phyloP scores from a whole-genome alignment of 148 eudicot genomes.

The Cornus controversa region DNA sequence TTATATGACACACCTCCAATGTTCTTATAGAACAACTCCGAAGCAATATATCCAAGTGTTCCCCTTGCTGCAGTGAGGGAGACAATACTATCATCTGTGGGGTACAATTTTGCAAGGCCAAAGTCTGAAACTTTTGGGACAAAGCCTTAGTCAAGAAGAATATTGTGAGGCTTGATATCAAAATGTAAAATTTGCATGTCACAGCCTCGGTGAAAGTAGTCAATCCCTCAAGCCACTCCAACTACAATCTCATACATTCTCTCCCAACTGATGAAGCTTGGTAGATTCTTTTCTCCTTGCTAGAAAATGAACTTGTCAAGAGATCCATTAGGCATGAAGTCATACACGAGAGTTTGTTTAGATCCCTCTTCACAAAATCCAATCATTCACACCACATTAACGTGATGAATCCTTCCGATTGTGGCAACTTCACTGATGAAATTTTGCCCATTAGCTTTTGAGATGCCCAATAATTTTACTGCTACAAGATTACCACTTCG shows the following conservation, averaged over 20 bases:
- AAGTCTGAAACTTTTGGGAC: slow-evolving; percentile 26
- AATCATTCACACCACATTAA: slow-evolving; percentile 24
- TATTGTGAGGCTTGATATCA: slow-evolving; percentile 34
- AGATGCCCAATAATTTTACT: slow-evolving; percentile 21
- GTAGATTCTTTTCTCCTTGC: not conserved
- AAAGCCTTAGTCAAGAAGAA: slow-evolving; percentile 18
- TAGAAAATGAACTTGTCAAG: slow-evolving; percentile 27
- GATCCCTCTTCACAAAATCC: slow-evolving; percentile 27
- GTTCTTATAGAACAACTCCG: slow-evolving; percentile 26
- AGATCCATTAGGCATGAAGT: slow-evolving; percentile 30
- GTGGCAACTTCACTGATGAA: slow-evolving; percentile 34
- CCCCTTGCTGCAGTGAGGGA: slow-evolving; percentile 28
- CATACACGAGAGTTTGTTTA: slow-evolving; percentile 28
- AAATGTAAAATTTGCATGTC: slow-evolving; percentile 35
- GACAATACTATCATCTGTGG: slow-evolving; percentile 12
- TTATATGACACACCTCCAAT: slow-evolving; percentile 26
- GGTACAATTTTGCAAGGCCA: slow-evolving; percentile 26
- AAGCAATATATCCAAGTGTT: slow-evolving; percentile 25
- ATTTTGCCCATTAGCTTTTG: slow-evolving; percentile 30
- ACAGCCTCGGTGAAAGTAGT: slow-evolving; percentile 29
- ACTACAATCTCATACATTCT: slow-evolving; percentile 21
- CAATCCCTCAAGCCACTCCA: slow-evolving; percentile 29
- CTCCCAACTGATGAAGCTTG: slow-evolving; percentile 15
- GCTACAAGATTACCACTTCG: slow-evolving; percentile 29
- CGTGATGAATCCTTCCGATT: slow-evolving; percentile 30